Conservation (phyloP, 2,329 filamentous ascomycete species). For the Stagonosporopsis vannaccii region DNA sequence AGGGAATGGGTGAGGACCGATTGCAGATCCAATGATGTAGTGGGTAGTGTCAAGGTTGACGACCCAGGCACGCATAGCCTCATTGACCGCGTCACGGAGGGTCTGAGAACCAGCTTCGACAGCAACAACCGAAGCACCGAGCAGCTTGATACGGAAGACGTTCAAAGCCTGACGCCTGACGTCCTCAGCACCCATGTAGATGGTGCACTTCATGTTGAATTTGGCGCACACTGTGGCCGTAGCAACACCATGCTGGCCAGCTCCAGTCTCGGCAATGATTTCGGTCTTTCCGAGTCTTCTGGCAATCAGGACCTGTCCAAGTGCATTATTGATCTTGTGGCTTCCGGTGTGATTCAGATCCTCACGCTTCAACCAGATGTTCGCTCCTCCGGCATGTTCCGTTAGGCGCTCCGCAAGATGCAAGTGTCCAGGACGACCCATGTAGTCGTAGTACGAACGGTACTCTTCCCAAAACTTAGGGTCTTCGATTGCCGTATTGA, state of each 20-base stretch:
- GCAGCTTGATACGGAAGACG: slow-evolving; percentile 96
- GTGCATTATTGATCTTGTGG: slow-evolving; percentile 99
- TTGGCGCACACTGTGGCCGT: slow-evolving; percentile 98
- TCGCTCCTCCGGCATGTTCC: slow-evolving; percentile 86
- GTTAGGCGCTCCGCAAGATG: slow-evolving; percentile 90
- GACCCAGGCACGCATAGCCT: slow-evolving; percentile 93
- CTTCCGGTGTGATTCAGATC: slow-evolving; percentile 97
- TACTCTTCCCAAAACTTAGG: slow-evolving; percentile 97
- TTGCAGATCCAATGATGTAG: slow-evolving; percentile 97
- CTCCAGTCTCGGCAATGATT: slow-evolving; percentile 97
- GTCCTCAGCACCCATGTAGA: slow-evolving; percentile 99
- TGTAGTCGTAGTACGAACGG: slow-evolving; percentile 94
- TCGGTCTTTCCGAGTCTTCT: slow-evolving; percentile 88
- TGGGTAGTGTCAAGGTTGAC: slow-evolving; percentile 91
- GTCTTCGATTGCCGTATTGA: slow-evolving; percentile 86
- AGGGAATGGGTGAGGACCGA: slow-evolving; percentile 96
- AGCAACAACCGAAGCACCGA: slow-evolving; percentile 90
- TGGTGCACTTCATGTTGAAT: slow-evolving; percentile 96
- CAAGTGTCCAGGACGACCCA: slow-evolving; percentile 91
- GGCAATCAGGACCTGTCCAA: slow-evolving; percentile 90
- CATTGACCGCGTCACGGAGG: slow-evolving; percentile 77
- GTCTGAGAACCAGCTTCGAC: slow-evolving; percentile 86
- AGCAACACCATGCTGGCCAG: slow-evolving; percentile 96
- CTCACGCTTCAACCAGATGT: slow-evolving; percentile 97
- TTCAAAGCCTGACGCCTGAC: slow-evolving; percentile 95